Evolutionary conservation across 129 eudicot species (phyloP).

Genomic region (Centrapalus pauciflorus): DNA sequence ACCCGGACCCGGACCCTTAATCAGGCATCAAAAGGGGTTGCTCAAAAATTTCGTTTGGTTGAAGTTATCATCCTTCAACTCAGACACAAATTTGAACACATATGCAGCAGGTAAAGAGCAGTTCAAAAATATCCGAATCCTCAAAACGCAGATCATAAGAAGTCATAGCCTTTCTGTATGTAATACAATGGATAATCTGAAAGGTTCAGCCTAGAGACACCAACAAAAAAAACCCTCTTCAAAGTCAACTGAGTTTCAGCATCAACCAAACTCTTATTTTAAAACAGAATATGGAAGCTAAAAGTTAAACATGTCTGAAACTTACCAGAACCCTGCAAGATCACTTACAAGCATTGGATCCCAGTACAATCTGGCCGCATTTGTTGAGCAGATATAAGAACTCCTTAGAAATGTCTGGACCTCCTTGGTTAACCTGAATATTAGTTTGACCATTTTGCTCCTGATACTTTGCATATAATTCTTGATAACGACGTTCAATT

Average conservation of each 20-base stretch:
- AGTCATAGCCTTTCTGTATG: too few relatives aligned
- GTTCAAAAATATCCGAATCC: too few relatives aligned
- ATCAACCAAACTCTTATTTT: not conserved
- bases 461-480: not conserved
- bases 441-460: not conserved
- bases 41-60: too few relatives aligned
- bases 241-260: not conserved
- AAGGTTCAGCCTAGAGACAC: not conserved
- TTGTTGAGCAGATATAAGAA: conserved; percentile 6
- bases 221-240: not conserved
- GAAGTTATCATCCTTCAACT: too few relatives aligned
- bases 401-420: not conserved
- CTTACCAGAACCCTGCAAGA: not conserved
- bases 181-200: too few relatives aligned
- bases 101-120: too few relatives aligned
- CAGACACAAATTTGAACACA: too few relatives aligned
- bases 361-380: not conserved
- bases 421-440: not conserved
- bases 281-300: not conserved
- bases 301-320: not conserved
- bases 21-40: too few relatives aligned
- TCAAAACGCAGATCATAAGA: too few relatives aligned
- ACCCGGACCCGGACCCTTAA: too few relatives aligned
- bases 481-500: not conserved
- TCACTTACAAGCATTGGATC: not conserved